Percentiles rank a stretch among this genome's conserved stretches.
Conservation (phyloP, 2,329 filamentous ascomycete genomes). For the Paecilomyces fulvus region DNA sequence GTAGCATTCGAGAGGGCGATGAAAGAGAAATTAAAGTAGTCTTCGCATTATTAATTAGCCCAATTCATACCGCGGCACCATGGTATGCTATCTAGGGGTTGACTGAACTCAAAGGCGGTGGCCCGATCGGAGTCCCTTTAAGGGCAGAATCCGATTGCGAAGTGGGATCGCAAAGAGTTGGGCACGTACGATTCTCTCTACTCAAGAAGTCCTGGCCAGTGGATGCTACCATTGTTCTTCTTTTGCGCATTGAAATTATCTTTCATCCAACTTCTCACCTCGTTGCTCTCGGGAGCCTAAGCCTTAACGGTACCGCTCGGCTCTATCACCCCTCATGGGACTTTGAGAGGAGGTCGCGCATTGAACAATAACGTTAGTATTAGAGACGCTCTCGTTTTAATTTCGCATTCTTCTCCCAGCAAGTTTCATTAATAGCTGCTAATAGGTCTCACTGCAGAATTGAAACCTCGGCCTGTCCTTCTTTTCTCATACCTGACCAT, state of each 20-base stretch:
- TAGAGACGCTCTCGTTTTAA: neutral
- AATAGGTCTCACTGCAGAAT: neutral
- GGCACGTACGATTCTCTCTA: neutral
- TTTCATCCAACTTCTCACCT: neutral
- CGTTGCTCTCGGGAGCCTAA: neutral
- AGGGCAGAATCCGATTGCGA: neutral
- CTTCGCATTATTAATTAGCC: neutral
- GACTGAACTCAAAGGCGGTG: constrained; percentile 1
- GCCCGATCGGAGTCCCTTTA: neutral
- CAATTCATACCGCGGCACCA: neutral
- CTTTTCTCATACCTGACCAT: neutral
- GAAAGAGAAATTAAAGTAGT: neutral
- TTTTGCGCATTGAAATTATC: neutral
- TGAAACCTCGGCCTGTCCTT: too few relatives aligned
- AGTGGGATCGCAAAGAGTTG: neutral
- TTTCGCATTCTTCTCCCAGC: neutral
- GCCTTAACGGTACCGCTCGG: neutral
- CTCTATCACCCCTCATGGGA: neutral
- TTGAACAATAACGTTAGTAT: neutral
- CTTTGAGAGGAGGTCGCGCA: neutral
- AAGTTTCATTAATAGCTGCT: neutral
- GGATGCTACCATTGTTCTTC: neutral
- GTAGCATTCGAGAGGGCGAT: neutral
- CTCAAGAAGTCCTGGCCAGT: neutral
- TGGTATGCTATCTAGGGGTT: constrained; percentile 3